Base-by-base conservation (phyloP, 257 asterid genomes). In the Craterostigma plantagineum region DNA sequence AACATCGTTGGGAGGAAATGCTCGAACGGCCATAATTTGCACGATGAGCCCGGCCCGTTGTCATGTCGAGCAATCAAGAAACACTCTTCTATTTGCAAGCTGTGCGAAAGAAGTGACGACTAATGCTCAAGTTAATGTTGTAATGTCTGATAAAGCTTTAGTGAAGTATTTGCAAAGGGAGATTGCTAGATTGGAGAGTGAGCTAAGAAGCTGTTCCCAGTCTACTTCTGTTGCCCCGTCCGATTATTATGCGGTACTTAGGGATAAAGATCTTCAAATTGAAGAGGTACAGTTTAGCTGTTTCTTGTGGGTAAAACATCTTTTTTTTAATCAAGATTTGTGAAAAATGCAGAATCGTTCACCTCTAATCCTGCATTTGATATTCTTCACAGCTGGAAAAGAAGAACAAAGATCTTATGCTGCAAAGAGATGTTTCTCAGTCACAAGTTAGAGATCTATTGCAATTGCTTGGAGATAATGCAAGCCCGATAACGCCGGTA, bases 341-440 rank as follows among this genome's bases (percentile, higher is more conserved):
- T 58, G 16, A 36, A 34, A 46, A 46, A 12, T 44, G 16, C 13
- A 18, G 23, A 8, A 13, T 16, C 11, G 14, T 11, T 12, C 30
- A 23, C 30, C 6, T 23, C 30, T 23, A 6, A 2, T 23, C 2
- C 30, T 2, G 30, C n/a, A n/a, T 23, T 23, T 23, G 30, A 23
- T 23, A 2, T 43, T 43, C 6, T 14, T 43, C 10, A 1, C 53
- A 83, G 99, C 90, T 90, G 49, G 84, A 73, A 65, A 76, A 65
- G 62, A 83, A 77, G 67, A 34, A 74, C 35, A 77, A 69, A 46
- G 94, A 79, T 43, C 63, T 83, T 58, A 77, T 64, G 43, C 53
- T 70, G 70, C 92, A 83, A 69, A 55, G 94, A 53, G 94, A 90
- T 48, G 67, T 69, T 17, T 94, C 94, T 52, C 91, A 75, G 67